Conservation (phyloP, 2,329 filamentous ascomycete species). For the Zymoseptoria pseudotritici region DNA sequence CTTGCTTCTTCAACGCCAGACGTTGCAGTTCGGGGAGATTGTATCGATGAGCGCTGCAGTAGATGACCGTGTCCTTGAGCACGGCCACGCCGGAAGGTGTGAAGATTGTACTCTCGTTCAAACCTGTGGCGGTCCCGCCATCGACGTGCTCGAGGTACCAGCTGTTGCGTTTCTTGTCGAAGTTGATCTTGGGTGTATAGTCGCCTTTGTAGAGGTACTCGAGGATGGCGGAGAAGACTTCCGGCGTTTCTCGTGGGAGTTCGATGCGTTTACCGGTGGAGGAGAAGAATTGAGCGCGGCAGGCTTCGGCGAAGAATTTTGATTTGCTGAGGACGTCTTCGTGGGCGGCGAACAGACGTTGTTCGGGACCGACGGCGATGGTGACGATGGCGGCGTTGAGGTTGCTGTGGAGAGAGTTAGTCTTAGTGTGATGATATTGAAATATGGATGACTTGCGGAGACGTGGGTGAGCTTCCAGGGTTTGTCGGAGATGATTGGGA, state of each 20-base stretch:
- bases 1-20: conserved; percentile 79
- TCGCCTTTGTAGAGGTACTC: conserved; percentile 93
- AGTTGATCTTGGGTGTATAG: conserved; percentile 75
- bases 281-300: conserved; percentile 57
- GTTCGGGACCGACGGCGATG: conserved; percentile 60
- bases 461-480: conserved; percentile 24
- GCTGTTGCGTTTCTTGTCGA: conserved; percentile 70
- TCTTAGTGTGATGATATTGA: not conserved
- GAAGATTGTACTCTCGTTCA: conserved; percentile 60
- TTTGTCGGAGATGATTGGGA: conserved; percentile 23
- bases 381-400: conserved; percentile 67
- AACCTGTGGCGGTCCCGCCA: conserved; percentile 37
- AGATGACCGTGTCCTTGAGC: conserved; percentile 82
- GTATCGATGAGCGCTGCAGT: conserved; percentile 81
- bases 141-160: conserved; percentile 70
- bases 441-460: conserved; percentile 21
- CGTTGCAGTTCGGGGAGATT: conserved; percentile 77
- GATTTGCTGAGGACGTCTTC: conserved; percentile 74
- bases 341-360: conserved; percentile 84
- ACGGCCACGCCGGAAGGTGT: conserved; percentile 60
- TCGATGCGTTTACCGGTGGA: conserved; percentile 61
- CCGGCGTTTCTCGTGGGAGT: conserved; percentile 77
- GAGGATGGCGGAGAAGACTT: conserved; percentile 82
- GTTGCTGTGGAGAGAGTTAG: conserved; percentile 13
- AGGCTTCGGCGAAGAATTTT: conserved; percentile 65